Conservation (phyloP, 2,329 filamentous ascomycete species). For the Furcasterigmium furcatum region DNA sequence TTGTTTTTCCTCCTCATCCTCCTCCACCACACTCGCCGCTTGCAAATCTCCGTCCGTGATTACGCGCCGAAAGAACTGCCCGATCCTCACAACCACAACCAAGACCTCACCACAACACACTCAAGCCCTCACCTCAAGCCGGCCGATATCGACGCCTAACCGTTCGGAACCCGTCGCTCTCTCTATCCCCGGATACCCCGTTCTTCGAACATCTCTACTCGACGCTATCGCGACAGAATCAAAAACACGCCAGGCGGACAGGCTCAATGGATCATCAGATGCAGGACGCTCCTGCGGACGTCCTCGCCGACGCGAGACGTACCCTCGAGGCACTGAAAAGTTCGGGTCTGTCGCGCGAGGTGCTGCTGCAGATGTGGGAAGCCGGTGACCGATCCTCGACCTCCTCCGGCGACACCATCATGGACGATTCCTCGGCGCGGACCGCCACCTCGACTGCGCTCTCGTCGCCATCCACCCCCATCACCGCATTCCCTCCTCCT, state of each 20-base stretch:
- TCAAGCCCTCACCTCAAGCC: background rate
- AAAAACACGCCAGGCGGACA: no score
- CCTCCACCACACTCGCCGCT: background rate
- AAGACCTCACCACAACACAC: background rate
- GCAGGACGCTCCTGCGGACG: conserved; percentile 34
- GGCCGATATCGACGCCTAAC: no score
- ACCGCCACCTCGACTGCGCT: conserved; percentile 12
- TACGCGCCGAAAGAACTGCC: background rate
- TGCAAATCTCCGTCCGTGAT: background rate
- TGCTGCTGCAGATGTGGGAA: conserved; percentile 20
- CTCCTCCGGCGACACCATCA: conserved; percentile 5
- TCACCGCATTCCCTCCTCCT: background rate
- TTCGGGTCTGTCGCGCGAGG: conserved; percentile 39
- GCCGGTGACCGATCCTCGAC: conserved; percentile 10
- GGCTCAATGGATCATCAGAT: conserved; percentile 12
- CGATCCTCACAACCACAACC: no score
- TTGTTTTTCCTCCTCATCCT: conserved; percentile 1
- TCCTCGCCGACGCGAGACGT: conserved; percentile 40
- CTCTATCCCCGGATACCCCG: no score
- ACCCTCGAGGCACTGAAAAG: conserved; percentile 43
- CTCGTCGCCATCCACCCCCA: background rate
- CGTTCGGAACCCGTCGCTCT: no score
- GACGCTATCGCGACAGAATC: no score
- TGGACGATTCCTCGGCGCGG: conserved; percentile 13
- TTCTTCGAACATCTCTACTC: no score